Evolutionary conservation across 495 filamentous ascomycete genomes (phyloP), one percentile per base, ranked within the genome.

Genomic region (Hypoxylon trugodes): DNA sequence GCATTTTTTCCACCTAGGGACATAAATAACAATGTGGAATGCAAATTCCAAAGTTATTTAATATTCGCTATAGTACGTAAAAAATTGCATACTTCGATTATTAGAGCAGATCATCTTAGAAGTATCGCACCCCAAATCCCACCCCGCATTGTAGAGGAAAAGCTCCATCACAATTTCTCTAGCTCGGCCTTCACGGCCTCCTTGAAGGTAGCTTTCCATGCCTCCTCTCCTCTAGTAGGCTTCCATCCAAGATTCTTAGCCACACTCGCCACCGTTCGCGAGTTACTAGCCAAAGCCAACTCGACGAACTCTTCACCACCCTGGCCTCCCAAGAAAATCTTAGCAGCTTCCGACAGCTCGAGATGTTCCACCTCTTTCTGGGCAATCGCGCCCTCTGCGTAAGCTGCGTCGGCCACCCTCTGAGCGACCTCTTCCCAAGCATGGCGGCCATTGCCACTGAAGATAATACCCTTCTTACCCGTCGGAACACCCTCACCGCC

Each of bases 391-490:
- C 76, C 75, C 1, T 69, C 49, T 21, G 69, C 67, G 25, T 69
- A 46, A n/a, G 68, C 48, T 1, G 76, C 74, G n/a, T 77, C 62
- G 1, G 73, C 78, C 4, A 80, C 68, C 7, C 70, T 68, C 21
- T 77, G 49, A 4, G 71, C 56, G 3, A 81, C 15, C 16, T 81
- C 76, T 8, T 40, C 47, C 78, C 76, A 83, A 1, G 72, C 65
- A 58, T 75, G 70, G 6, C 61, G 59, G 0, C 81, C 81, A 22
- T 69, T 79, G 1, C 66, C 76, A 12, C 69, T 74, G 61, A 83
- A 85, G 35, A 77, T 75, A 26, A 80, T 77, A 0, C 78, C 82
- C 47, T 69, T 61, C 53, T 77, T 71, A 0, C 81, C 81, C 18
- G 55, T 60, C 1, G 77, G 79, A 4, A 82, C 53, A 16, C 56